phyloP scores from a whole-genome alignment of 2,329 filamentous ascomycete species.

The Tolypocladium paradoxum region DNA sequence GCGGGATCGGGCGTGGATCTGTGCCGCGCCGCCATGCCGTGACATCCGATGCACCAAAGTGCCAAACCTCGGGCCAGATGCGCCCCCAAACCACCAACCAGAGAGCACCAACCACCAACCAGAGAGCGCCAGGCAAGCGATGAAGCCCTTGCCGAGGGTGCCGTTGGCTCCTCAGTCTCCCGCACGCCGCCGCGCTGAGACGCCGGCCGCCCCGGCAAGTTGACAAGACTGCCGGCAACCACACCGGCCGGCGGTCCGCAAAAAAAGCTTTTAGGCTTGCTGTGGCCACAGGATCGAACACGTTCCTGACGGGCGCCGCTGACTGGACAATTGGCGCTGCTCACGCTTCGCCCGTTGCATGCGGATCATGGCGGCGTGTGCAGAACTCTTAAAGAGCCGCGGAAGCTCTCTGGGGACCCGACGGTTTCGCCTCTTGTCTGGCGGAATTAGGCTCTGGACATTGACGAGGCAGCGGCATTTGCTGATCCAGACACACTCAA shows the following conservation, averaged over 20 bases:
- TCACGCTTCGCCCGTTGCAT: slow-evolving; percentile 6
- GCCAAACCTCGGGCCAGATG: no score
- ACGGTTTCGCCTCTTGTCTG: not conserved
- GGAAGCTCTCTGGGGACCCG: not conserved
- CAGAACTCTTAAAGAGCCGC: not conserved
- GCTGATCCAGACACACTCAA: no score
- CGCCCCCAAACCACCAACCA: no score
- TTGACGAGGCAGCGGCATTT: not conserved
- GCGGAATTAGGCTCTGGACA: not conserved
- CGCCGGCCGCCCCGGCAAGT: no score
- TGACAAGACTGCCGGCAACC: no score
- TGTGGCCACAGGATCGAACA: slow-evolving; percentile 7
- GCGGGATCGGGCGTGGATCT: not conserved
- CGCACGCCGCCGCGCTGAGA: no score
- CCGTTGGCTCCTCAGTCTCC: no score
- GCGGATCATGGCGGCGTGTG: slow-evolving; percentile 2
- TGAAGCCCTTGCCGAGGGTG: no score
- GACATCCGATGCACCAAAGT: not conserved
- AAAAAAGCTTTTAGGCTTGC: slow-evolving; percentile 5
- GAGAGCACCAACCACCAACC: no score
- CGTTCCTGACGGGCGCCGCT: slow-evolving; percentile 6
- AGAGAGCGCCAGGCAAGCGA: no score
- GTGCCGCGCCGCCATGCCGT: not conserved
- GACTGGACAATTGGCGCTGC: slow-evolving; percentile 6
- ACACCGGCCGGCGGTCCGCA: not conserved